These are phyloP conservation scores for Auricularia sp. DNA, from an alignment of 768 basidiomycete genomes.

Conservation along the genomic window DNA sequence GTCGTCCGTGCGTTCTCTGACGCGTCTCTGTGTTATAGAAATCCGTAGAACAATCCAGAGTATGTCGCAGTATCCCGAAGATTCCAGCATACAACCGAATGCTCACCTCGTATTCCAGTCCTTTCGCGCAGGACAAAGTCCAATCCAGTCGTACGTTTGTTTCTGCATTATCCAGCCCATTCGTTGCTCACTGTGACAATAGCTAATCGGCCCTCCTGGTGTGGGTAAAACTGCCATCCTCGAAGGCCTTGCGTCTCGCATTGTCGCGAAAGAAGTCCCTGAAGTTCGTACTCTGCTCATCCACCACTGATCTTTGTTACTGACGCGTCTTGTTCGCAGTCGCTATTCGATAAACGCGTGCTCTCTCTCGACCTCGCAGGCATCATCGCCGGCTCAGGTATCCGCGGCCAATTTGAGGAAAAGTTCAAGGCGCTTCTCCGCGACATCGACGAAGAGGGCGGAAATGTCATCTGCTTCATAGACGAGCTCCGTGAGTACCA, in stretches of 20 bases:
- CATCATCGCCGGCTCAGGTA: constrained; percentile 82
- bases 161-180: not conserved
- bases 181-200: not conserved
- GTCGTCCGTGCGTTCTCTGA: not conserved
- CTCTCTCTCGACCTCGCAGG: constrained; percentile 76
- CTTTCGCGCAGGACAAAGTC: constrained; percentile 84
- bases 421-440: constrained; percentile 85
- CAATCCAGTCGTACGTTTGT: constrained; percentile 65
- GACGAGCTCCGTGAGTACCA: constrained; percentile 78
- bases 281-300: constrained; percentile 45
- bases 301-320: not conserved
- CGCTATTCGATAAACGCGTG: constrained; percentile 79
- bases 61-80: constrained; percentile 6
- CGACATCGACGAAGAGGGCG: constrained; percentile 80
- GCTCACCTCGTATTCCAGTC: constrained; percentile 32
- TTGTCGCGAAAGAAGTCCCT: constrained; percentile 83
- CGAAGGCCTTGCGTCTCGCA: constrained; percentile 80
- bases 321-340: constrained; percentile 31
- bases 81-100: not conserved
- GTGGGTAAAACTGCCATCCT: constrained; percentile 91
- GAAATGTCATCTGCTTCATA: constrained; percentile 85
- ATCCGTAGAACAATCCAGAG: constrained; percentile 87
- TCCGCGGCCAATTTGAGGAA: constrained; percentile 88
- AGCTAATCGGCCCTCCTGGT: constrained; percentile 80
- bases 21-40: constrained; percentile 32